Conservation (phyloP, 1,139 yeast species). For the Torulaspora pretoriensis region DNA sequence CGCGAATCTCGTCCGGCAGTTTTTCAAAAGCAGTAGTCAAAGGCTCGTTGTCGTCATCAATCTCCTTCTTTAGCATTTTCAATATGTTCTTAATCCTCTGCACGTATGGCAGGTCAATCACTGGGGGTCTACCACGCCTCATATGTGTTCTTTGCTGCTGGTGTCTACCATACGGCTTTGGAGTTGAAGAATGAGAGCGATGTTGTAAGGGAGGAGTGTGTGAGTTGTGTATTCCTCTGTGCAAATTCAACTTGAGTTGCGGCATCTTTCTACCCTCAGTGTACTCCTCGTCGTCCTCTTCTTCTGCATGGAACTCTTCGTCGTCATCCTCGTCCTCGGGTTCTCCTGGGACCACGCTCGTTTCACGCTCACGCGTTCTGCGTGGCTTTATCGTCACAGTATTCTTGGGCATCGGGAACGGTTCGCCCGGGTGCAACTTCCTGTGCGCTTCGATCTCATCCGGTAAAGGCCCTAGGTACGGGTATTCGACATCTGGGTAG, state of each 20-base stretch:
- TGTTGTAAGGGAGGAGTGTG: conserved; percentile 18
- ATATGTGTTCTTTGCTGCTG: conserved; percentile 40
- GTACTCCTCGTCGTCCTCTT: conserved; percentile 31
- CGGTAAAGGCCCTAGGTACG: conserved; percentile 73
- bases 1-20: conserved; percentile 66
- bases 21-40: conserved; percentile 68
- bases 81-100: conserved; percentile 83
- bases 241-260: conserved; percentile 18
- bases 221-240: conserved; percentile 14
- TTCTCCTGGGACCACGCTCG: conserved; percentile 19
- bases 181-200: conserved; percentile 23
- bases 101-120: conserved; percentile 91
- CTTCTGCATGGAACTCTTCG: conserved; percentile 36
- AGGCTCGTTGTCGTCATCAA: conserved; percentile 49
- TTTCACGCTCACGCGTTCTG: conserved; percentile 12
- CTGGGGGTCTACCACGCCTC: conserved; percentile 88
- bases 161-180: conserved; percentile 27
- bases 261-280: conserved; percentile 19
- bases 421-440: conserved; percentile 13
- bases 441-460: conserved; percentile 38
- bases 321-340: conserved; percentile 34
- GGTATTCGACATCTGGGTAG: conserved; percentile 49
- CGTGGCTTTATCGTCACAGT: conserved; percentile 4
- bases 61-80: conserved; percentile 73
- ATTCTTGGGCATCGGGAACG: conserved; percentile 6